Percentiles rank a stretch among this genome's conserved stretches.
Evolutionary conservation across 1,284 basidiomycete genomes (phyloP).

Genomic region (Ceratobasidium sp.): DNA sequence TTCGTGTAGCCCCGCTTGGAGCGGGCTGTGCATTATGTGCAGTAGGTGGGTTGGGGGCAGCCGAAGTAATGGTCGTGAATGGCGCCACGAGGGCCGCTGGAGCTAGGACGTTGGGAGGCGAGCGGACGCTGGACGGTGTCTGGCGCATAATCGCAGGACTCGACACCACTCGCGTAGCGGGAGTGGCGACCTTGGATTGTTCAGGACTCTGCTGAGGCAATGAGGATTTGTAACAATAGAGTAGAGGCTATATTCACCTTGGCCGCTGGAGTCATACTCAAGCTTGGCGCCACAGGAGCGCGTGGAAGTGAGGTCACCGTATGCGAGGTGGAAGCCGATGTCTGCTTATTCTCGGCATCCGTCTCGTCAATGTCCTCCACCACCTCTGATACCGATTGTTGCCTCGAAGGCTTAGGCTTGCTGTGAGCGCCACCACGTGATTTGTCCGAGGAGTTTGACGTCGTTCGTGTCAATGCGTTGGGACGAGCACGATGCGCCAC

Average conservation of each 20-base stretch:
- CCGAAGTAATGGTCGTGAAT: slow-evolving; percentile 22
- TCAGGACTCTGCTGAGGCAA: background rate
- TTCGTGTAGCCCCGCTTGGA: background rate
- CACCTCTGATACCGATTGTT: slow-evolving; percentile 25
- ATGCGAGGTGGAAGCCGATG: slow-evolving; percentile 33
- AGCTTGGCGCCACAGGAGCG: background rate
- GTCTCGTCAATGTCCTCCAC: slow-evolving; percentile 22
- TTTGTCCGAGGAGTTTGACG: slow-evolving; percentile 29
- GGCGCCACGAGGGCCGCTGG: slow-evolving; percentile 17
- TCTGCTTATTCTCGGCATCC: slow-evolving; percentile 16
- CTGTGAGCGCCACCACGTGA: background rate
- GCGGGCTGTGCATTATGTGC: background rate
- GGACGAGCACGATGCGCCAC: slow-evolving; percentile 26
- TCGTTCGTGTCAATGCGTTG: slow-evolving; percentile 15
- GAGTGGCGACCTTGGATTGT: background rate
- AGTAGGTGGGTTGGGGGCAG: background rate
- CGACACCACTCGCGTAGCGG: slow-evolving; percentile 3
- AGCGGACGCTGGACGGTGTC: background rate
- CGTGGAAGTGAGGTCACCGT: slow-evolving; percentile 25
- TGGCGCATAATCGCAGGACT: background rate
- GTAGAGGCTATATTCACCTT: background rate
- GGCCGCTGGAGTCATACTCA: slow-evolving; percentile 21
- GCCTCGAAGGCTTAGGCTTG: slow-evolving; percentile 10
- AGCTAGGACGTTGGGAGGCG: slow-evolving; percentile 30
- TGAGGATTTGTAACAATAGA: background rate